These are phyloP conservation scores for Vigna hirtella DNA, from an alignment of 306 rosid species.

Conservation along the genomic window DNA sequence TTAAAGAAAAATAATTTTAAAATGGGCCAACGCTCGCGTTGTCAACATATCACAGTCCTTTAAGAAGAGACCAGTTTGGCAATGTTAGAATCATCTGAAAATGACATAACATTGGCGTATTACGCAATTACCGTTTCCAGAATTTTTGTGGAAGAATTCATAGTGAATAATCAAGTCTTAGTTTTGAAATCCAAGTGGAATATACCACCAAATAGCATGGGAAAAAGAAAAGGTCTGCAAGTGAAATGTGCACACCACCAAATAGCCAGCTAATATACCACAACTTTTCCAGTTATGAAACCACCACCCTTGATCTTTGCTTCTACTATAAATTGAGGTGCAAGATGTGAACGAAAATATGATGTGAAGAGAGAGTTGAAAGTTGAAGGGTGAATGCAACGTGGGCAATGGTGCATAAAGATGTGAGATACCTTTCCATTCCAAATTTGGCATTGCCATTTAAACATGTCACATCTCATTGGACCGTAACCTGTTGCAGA, in stretches of 20 bases:
- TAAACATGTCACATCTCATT: conserved; percentile 50
- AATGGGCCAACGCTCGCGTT: too few species aligned
- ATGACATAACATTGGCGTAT: conserved; percentile 15
- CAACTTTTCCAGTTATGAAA: neutral
- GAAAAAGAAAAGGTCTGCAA: too few species aligned
- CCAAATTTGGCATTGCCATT: conserved; percentile 45
- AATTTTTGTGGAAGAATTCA: neutral
- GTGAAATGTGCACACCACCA: too few species aligned
- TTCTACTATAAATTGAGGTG: too few species aligned
- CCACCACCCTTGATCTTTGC: too few species aligned
- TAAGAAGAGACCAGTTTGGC: neutral
- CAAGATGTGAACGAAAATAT: too few species aligned
- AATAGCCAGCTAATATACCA: too few species aligned
- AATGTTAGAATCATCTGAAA: conserved; percentile 3
- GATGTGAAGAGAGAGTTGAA: too few species aligned
- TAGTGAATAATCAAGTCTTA: neutral
- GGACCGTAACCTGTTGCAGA: neutral
- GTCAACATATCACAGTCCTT: too few species aligned
- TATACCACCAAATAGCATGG: too few species aligned
- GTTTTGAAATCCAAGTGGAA: neutral
- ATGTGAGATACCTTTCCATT: conserved; percentile 53
- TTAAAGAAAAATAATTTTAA: too few species aligned
- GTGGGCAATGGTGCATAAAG: conserved; percentile 26
- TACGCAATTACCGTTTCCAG: neutral
- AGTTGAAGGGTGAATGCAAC: neutral